These are phyloP conservation scores for Pseudomonodictys pantanalensis DNA, from an alignment of 495 filamentous ascomycete genomes.

Conservation along the genomic window DNA sequence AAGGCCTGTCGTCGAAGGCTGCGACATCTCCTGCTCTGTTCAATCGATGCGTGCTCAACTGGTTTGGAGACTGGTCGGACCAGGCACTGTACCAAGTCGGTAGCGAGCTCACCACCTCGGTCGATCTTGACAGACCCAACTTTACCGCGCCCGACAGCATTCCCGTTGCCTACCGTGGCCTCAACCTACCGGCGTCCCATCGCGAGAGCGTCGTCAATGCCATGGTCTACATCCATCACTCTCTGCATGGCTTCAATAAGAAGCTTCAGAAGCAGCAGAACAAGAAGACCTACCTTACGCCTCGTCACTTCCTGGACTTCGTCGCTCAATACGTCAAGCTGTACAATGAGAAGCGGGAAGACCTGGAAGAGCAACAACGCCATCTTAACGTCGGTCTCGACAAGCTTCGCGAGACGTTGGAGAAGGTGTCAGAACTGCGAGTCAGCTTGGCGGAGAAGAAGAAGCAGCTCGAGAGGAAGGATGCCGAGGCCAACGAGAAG, in stretches of 20 bases:
- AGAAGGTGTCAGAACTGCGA: conserved; percentile 91
- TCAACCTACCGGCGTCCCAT: conserved; percentile 81
- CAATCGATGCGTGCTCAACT: conserved; percentile 98
- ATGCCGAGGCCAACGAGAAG: conserved; percentile 94
- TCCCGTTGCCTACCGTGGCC: conserved; percentile 82
- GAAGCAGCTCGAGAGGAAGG: conserved; percentile 85
- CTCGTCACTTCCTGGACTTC: conserved; percentile 96
- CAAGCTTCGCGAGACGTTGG: conserved; percentile 95
- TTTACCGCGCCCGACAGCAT: conserved; percentile 87
- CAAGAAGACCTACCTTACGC: conserved; percentile 86
- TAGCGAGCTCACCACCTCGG: conserved; percentile 88
- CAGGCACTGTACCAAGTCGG: conserved; percentile 98
- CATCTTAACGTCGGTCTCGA: conserved; percentile 97
- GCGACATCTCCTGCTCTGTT: conserved; percentile 96
- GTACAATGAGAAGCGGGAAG: conserved; percentile 97
- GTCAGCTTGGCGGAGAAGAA: conserved; percentile 91
- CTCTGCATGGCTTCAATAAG: conserved; percentile 81
- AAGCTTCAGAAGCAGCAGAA: conserved; percentile 89
- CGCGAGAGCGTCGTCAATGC: conserved; percentile 89
- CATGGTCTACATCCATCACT: conserved; percentile 98
- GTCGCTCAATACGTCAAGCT: conserved; percentile 96
- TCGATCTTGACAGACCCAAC: conserved; percentile 84
- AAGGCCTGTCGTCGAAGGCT: conserved; percentile 89
- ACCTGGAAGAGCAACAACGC: conserved; percentile 95
- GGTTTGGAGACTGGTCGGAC: conserved; percentile 99